Percentiles rank a stretch among this genome's conserved stretches.
phyloP scores from a whole-genome alignment of 345 rosid species.

The Euphorbia pulcherrima region DNA sequence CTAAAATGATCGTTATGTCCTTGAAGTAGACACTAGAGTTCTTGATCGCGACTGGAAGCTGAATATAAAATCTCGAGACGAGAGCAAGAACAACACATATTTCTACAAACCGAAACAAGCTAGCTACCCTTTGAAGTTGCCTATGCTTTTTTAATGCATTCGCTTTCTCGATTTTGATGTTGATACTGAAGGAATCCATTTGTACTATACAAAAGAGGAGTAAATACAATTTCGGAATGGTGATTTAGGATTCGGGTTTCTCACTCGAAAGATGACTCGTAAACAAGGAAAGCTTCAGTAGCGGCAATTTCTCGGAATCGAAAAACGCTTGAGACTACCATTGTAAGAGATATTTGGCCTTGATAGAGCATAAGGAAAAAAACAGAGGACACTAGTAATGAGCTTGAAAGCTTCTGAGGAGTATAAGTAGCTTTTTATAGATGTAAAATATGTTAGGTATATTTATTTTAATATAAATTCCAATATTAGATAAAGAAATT shows the following conservation, averaged over 20 bases:
- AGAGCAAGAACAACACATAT: slow-evolving; percentile 47
- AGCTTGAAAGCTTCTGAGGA: slow-evolving; percentile 20
- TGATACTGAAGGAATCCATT: slow-evolving; percentile 59
- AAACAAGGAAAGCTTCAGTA: slow-evolving; percentile 18
- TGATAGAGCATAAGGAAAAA: slow-evolving; percentile 24
- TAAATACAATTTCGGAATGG: neutral
- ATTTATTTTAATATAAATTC: slow-evolving; percentile 7
- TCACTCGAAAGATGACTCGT: slow-evolving; percentile 37
- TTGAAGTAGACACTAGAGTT: slow-evolving; percentile 55
- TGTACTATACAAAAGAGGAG: neutral
- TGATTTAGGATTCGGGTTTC: neutral
- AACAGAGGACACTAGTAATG: neutral
- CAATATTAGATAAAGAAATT: neutral
- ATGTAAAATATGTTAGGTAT: slow-evolving; percentile 2
- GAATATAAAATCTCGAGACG: slow-evolving; percentile 50
- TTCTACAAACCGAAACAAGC: slow-evolving; percentile 55
- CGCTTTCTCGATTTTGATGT: slow-evolving; percentile 52
- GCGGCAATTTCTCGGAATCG: slow-evolving; percentile 27
- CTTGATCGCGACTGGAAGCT: slow-evolving; percentile 51
- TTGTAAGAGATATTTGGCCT: slow-evolving; percentile 10
- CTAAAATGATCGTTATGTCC: slow-evolving; percentile 41
- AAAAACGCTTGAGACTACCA: slow-evolving; percentile 25
- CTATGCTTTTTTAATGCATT: slow-evolving; percentile 45
- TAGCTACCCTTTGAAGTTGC: slow-evolving; percentile 43
- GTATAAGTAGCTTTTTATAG: slow-evolving; percentile 40